These are phyloP conservation scores for Exophiala lecanii-corni DNA, from an alignment of 2,329 filamentous ascomycete genomes.

Conservation along the genomic window DNA sequence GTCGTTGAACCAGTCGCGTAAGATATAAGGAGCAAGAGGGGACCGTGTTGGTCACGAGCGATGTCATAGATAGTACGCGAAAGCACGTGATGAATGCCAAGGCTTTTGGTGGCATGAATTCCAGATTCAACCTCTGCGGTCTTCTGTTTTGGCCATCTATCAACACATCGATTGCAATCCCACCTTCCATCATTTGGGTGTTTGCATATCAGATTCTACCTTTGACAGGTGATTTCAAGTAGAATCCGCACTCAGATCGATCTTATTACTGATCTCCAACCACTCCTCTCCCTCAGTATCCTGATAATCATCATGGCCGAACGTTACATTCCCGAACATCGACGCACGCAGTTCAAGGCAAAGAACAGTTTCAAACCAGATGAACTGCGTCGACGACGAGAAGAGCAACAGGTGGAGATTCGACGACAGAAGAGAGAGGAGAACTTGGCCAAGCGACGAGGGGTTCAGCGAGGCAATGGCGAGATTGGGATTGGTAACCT, in stretches of 20 bases:
- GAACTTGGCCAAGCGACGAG: slow-evolving; percentile 96
- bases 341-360: slow-evolving; percentile 98
- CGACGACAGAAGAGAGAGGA: slow-evolving; percentile 98
- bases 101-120: slow-evolving; percentile 11
- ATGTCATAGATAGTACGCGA: slow-evolving; percentile 2
- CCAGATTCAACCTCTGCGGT: not conserved
- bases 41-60: too few species aligned
- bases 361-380: slow-evolving; percentile 99
- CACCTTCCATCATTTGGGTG: not conserved
- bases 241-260: too few species aligned
- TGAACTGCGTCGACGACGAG: slow-evolving; percentile 93
- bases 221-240: too few species aligned
- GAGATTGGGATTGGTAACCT: slow-evolving; percentile 56
- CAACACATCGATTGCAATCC: not conserved
- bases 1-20: too few species aligned
- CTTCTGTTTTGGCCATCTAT: not conserved
- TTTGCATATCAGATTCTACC: too few species aligned
- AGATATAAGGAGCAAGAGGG: too few species aligned
- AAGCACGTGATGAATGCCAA: slow-evolving; percentile 18
- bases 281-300: too few species aligned
- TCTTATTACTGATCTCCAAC: too few species aligned
- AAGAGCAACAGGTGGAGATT: slow-evolving; percentile 99
- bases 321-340: slow-evolving; percentile 98
- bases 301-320: slow-evolving; percentile 98
- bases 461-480: slow-evolving; percentile 75